phyloP scores from a whole-genome alignment of 108 stramenopile species.

The Fragilaria crotonensis region DNA sequence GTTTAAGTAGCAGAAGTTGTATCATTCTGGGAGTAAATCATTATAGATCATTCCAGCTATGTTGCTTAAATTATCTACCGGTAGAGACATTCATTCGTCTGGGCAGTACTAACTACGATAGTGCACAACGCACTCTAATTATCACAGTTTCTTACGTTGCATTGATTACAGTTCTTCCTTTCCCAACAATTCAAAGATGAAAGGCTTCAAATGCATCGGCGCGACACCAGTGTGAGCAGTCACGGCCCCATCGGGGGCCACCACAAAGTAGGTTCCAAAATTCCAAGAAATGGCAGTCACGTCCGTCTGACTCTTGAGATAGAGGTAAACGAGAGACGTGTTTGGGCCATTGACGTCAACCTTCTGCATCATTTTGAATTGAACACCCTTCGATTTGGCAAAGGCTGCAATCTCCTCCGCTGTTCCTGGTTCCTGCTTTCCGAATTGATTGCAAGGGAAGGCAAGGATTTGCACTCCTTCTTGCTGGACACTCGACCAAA shows the following conservation, averaged over 20 bases:
- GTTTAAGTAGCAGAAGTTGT: no score
- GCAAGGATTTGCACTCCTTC: constrained; percentile 34
- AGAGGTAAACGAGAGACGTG: constrained; percentile 61
- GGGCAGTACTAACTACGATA: no score
- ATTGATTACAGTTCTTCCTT: constrained; percentile 38
- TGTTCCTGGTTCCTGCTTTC: constrained; percentile 69
- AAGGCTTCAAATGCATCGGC: constrained; percentile 42
- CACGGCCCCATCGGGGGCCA: constrained; percentile 45
- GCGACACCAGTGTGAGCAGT: constrained; percentile 54
- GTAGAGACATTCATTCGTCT: no score
- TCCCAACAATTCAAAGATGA: constrained; percentile 25
- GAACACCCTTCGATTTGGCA: constrained; percentile 52
- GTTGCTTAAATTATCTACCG: no score
- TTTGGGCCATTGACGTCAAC: constrained; percentile 75
- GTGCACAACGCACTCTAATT: no score
- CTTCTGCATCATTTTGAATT: constrained; percentile 85
- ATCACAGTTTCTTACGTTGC: no score
- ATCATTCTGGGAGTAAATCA: no score
- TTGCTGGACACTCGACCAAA: constrained; percentile 32
- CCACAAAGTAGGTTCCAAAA: constrained; percentile 73
- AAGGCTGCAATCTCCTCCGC: constrained; percentile 53
- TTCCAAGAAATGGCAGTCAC: constrained; percentile 62
- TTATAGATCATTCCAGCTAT: no score
- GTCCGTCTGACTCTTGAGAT: constrained; percentile 57
- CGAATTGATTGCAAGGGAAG: constrained; percentile 89